A percentile compares a stretch with the other conserved stretches of the same genome.
phyloP scores from a whole-genome alignment of 139 green algal genomes.

The Coccomyxa sp. region DNA sequence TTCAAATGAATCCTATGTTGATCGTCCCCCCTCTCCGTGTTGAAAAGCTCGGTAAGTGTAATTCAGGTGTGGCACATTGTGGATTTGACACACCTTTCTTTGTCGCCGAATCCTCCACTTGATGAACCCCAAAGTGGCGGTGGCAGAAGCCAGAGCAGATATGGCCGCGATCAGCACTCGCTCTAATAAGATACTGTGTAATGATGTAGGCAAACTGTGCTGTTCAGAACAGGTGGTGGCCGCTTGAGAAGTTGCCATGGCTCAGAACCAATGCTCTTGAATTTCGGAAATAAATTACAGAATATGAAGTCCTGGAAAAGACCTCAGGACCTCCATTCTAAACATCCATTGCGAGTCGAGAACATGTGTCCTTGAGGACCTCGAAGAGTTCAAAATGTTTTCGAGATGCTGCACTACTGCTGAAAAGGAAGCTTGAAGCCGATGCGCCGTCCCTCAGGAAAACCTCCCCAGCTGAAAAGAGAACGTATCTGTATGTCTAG shows the following conservation, averaged over 20 bases:
- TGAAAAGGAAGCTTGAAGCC: background rate
- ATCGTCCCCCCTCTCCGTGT: too few relatives aligned
- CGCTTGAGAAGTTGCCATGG: background rate
- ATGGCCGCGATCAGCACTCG: background rate
- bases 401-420: background rate
- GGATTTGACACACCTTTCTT: background rate
- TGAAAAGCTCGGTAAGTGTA: too few relatives aligned
- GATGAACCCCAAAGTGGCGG: background rate
- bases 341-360: background rate
- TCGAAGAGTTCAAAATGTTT: background rate
- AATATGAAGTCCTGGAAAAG: background rate
- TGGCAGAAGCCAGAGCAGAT: background rate
- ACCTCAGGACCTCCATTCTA: background rate
- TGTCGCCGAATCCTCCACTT: background rate
- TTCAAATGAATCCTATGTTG: too few relatives aligned
- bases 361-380: background rate
- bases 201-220: background rate
- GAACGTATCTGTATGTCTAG: too few relatives aligned
- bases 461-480: too few relatives aligned
- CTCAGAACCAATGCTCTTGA: background rate
- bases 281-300: background rate
- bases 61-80: too few relatives aligned
- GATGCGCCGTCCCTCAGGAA: too few relatives aligned
- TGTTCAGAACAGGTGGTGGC: background rate
- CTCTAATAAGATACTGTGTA: background rate